Evolutionary conservation across 768 basidiomycete genomes (phyloP).

Genomic region (Paxillus ammoniavirescens): DNA sequence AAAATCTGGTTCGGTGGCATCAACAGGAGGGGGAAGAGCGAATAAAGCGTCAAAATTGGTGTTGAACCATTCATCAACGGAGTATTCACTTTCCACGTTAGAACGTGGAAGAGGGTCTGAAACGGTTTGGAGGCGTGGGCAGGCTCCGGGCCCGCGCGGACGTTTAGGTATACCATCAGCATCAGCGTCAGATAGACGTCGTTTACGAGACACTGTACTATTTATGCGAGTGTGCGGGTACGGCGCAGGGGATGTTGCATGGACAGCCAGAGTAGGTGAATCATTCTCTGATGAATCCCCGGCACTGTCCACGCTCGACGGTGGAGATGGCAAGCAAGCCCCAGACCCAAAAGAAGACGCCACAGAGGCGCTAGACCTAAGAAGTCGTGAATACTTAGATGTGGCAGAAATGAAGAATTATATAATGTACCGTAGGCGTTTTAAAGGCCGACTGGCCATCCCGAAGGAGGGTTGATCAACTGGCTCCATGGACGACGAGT

Average conservation of each 20-base stretch:
- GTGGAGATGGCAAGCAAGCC: conserved; percentile 1
- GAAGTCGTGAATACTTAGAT: not conserved
- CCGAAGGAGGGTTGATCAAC: not conserved
- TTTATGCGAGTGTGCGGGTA: conserved; percentile 1
- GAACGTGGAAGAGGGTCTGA: conserved; percentile 31
- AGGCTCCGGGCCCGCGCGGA: conserved; percentile 20
- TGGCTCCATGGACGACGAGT: conserved; percentile 1
- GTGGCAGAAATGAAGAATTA: not conserved
- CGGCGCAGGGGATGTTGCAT: not conserved
- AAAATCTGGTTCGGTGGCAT: conserved; percentile 21
- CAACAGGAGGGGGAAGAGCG: conserved; percentile 25
- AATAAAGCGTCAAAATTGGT: conserved; percentile 24
- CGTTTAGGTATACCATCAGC: conserved; percentile 23
- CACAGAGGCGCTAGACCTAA: not conserved
- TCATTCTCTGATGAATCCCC: not conserved
- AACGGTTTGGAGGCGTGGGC: conserved; percentile 23
- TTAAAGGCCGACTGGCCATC: conserved; percentile 5
- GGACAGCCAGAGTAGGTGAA: not conserved
- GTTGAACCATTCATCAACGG: conserved; percentile 38
- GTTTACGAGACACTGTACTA: conserved; percentile 27
- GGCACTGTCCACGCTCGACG: not conserved
- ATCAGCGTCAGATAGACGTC: conserved; percentile 36
- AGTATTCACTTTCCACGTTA: conserved; percentile 12
- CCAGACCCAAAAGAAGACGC: not conserved
- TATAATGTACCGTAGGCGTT: conserved; percentile 21